phyloP scores from a whole-genome alignment of 176 grass and related monocot species.

The Ensete glaucum region DNA sequence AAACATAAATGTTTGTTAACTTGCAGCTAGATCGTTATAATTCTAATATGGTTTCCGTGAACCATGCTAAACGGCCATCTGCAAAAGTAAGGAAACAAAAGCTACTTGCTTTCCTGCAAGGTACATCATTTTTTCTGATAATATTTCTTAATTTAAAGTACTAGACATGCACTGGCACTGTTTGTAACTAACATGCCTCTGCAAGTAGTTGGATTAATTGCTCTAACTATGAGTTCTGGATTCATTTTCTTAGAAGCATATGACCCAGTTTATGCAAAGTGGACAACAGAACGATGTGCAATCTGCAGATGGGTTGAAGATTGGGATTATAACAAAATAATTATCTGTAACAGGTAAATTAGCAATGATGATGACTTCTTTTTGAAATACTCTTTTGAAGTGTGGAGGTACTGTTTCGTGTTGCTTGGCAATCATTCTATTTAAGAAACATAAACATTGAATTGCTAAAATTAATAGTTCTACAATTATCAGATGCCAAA shows the following conservation, averaged over 20 bases:
- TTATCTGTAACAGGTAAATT: constrained; percentile 79
- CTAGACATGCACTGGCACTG: neutral
- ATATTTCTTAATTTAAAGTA: neutral
- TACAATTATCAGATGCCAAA: constrained; percentile 69
- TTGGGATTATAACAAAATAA: constrained; percentile 99
- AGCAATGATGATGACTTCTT: neutral
- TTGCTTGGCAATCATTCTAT: neutral
- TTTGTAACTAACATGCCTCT: constrained; percentile 15
- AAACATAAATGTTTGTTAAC: constrained; percentile 20
- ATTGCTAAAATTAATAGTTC: constrained; percentile 6
- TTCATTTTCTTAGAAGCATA: constrained; percentile 64
- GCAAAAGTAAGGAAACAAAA: constrained; percentile 90
- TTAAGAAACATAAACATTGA: no score
- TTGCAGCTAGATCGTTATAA: constrained; percentile 77
- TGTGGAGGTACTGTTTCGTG: neutral
- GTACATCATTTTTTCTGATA: constrained; percentile 29
- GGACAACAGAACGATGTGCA: constrained; percentile 98
- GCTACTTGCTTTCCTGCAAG: constrained; percentile 66
- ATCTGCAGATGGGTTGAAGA: constrained; percentile 99
- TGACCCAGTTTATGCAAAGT: constrained; percentile 74
- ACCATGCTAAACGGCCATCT: constrained; percentile 58
- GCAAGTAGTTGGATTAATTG: neutral
- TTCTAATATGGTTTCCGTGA: constrained; percentile 32
- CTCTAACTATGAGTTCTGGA: constrained; percentile 9
- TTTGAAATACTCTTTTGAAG: neutral